These are phyloP conservation scores for Aspergillus homomorphus DNA, from an alignment of 495 filamentous ascomycete species.

Conservation along the genomic window DNA sequence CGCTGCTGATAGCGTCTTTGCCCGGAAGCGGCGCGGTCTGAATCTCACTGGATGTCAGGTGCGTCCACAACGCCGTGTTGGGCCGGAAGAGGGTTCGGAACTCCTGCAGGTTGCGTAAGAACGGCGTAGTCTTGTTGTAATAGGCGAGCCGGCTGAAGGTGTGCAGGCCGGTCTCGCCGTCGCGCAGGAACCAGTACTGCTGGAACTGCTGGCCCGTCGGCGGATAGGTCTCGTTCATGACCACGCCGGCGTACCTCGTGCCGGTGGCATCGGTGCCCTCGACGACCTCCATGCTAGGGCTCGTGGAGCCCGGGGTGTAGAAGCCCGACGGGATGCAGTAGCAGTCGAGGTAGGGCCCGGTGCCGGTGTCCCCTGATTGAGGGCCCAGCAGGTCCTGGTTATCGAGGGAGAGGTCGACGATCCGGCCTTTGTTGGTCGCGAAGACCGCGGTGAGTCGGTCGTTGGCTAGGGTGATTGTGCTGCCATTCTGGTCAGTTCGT, in stretches of 20 bases:
- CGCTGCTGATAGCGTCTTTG: slow-evolving; percentile 34
- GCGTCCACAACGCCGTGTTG: slow-evolving; percentile 54
- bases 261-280: slow-evolving; percentile 47
- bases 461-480: slow-evolving; percentile 40
- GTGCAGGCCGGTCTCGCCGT: slow-evolving; percentile 54
- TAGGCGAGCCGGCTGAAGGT: slow-evolving; percentile 54
- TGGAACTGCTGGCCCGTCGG: slow-evolving; percentile 51
- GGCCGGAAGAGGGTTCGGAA: slow-evolving; percentile 55
- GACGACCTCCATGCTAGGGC: slow-evolving; percentile 42
- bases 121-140: slow-evolving; percentile 50
- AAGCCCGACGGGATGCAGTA: slow-evolving; percentile 54
- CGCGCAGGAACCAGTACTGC: slow-evolving; percentile 56
- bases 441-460: slow-evolving; percentile 45
- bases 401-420: slow-evolving; percentile 44
- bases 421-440: slow-evolving; percentile 40
- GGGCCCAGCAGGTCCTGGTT: slow-evolving; percentile 49
- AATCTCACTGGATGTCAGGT: slow-evolving; percentile 47
- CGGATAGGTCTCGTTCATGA: slow-evolving; percentile 50
- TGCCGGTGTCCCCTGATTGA: slow-evolving; percentile 41
- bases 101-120: slow-evolving; percentile 53
- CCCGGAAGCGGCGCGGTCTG: slow-evolving; percentile 53
- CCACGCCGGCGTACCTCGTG: slow-evolving; percentile 47
- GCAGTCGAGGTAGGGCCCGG: slow-evolving; percentile 56
- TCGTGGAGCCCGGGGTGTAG: slow-evolving; percentile 50
- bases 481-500: slow-evolving; percentile 24